phyloP scores from a whole-genome alignment of 768 basidiomycete species.

The Lactarius deliciosus region DNA sequence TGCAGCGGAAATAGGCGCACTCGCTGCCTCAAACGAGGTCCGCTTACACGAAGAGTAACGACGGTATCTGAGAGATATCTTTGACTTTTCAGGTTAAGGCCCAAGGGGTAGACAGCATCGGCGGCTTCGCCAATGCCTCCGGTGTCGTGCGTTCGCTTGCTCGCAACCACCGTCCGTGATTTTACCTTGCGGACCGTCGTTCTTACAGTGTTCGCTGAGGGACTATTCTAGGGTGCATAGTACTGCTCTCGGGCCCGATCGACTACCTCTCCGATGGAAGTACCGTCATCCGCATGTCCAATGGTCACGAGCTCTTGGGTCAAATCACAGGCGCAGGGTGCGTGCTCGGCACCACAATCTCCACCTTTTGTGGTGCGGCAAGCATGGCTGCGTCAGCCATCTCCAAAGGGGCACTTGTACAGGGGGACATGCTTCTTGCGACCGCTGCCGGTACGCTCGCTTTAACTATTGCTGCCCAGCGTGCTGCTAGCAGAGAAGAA shows the following conservation, averaged over 20 bases:
- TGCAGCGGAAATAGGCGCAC: constrained; percentile 79
- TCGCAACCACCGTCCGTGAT: constrained; percentile 63
- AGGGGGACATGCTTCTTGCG: constrained; percentile 74
- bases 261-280: constrained; percentile 88
- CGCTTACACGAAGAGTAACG: constrained; percentile 4
- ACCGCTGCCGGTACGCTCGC: constrained; percentile 73
- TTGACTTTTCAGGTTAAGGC: constrained; percentile 52
- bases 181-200: neutral
- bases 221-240: constrained; percentile 60
- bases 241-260: constrained; percentile 74
- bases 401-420: constrained; percentile 50
- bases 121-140: constrained; percentile 77
- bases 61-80: neutral
- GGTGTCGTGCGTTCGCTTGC: constrained; percentile 69
- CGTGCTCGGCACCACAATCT: constrained; percentile 73
- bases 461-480: constrained; percentile 60
- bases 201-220: neutral
- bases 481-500: constrained; percentile 50
- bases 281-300: constrained; percentile 63
- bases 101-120: constrained; percentile 85
- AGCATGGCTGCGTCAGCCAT: constrained; percentile 40
- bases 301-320: constrained; percentile 72
- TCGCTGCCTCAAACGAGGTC: constrained; percentile 78
- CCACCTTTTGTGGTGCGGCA: constrained; percentile 77
- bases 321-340: constrained; percentile 91